These are phyloP conservation scores for Solanum appendiculatum DNA, from an alignment of 257 asterid species.

Conservation along the genomic window DNA sequence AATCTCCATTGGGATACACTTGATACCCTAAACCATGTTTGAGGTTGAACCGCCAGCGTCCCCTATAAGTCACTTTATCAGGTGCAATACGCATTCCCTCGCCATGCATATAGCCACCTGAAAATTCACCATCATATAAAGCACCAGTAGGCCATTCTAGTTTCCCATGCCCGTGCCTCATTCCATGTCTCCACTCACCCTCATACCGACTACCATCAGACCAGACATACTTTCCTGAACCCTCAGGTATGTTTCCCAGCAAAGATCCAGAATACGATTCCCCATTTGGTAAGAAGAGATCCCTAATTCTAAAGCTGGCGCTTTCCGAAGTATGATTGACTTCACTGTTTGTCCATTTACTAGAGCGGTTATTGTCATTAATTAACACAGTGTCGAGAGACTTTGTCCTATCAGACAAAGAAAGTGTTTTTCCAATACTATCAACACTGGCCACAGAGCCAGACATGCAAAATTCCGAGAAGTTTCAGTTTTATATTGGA, in stretches of 20 bases:
- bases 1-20: constrained; percentile 63
- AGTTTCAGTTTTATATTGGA: constrained; percentile 13
- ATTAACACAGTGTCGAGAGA: constrained; percentile 31
- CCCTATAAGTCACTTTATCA: constrained; percentile 49
- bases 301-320: constrained; percentile 31
- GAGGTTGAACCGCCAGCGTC: constrained; percentile 75
- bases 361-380: constrained; percentile 19
- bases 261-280: constrained; percentile 60
- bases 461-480: constrained; percentile 82
- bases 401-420: constrained; percentile 49
- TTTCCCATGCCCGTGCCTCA: constrained; percentile 81
- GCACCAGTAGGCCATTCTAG: constrained; percentile 79
- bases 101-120: constrained; percentile 81
- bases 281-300: constrained; percentile 42
- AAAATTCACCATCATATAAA: constrained; percentile 75
- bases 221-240: constrained; percentile 70
- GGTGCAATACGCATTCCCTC: constrained; percentile 49
- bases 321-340: constrained; percentile 34
- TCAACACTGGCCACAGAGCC: constrained; percentile 54
- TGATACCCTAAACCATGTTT: constrained; percentile 94
- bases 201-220: constrained; percentile 76
- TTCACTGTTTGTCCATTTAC: constrained; percentile 34
- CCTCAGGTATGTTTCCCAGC: constrained; percentile 64
- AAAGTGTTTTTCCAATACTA: constrained; percentile 36
- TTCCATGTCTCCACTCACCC: constrained; percentile 90